These are phyloP conservation scores for Beta vulgaris DNA, from an alignment of 148 eudicot species.

Conservation along the genomic window DNA sequence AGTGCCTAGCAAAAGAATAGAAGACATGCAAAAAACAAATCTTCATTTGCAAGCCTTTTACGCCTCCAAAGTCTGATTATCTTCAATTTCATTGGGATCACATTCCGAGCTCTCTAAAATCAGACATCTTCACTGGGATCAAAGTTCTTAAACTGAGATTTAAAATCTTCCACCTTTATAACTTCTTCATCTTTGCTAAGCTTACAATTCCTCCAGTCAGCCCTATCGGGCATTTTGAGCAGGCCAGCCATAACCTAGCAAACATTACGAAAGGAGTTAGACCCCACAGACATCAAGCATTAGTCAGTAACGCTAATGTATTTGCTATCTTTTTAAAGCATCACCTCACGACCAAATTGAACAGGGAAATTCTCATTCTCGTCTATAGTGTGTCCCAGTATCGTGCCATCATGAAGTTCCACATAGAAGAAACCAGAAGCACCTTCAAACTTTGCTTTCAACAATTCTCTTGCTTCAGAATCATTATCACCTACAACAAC, in stretches of 20 bases:
- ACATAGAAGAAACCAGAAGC: slow-evolving; percentile 75
- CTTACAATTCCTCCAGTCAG: slow-evolving; percentile 95
- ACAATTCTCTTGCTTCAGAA: slow-evolving; percentile 52
- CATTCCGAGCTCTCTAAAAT: background rate
- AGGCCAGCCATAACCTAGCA: slow-evolving; percentile 85
- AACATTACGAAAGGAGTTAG: background rate
- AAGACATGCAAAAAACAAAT: background rate
- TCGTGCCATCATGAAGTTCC: slow-evolving; percentile 78
- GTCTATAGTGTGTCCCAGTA: slow-evolving; percentile 60
- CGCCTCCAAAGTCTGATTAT: background rate
- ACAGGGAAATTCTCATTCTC: slow-evolving; percentile 75
- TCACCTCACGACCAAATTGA: slow-evolving; percentile 98
- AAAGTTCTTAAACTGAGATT: slow-evolving; percentile 46
- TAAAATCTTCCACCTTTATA: slow-evolving; percentile 63
- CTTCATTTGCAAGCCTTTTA: background rate
- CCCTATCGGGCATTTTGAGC: slow-evolving; percentile 85
- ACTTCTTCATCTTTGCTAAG: slow-evolving; percentile 84
- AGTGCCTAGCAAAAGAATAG: background rate
- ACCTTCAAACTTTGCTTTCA: slow-evolving; percentile 48
- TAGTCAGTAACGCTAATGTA: background rate
- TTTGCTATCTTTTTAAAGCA: background rate
- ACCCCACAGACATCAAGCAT: background rate
- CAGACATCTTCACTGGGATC: slow-evolving; percentile 33
- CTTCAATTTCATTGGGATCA: background rate
- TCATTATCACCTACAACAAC: slow-evolving; percentile 42